These are phyloP conservation scores for Canavalia ensiformis DNA, from an alignment of 306 rosid species.

Conservation along the genomic window DNA sequence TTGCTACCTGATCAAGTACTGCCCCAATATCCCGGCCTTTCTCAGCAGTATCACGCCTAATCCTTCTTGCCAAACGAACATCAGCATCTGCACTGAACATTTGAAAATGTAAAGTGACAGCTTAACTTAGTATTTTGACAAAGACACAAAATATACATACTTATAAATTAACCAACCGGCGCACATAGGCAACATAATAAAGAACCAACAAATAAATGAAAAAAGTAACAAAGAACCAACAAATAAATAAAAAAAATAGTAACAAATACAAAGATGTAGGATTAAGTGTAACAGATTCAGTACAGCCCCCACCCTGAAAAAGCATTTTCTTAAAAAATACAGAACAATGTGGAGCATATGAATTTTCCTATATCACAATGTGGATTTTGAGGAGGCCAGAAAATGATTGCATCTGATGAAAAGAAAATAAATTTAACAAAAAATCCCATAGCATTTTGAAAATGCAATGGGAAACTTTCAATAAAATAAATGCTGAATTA, in stretches of 20 bases:
- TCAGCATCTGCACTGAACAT: slow-evolving; percentile 99
- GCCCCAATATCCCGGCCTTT: slow-evolving; percentile 87
- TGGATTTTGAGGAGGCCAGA: neutral
- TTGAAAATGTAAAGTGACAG: slow-evolving; percentile 71
- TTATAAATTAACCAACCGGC: slow-evolving; percentile 29
- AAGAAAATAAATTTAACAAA: slow-evolving; percentile 16
- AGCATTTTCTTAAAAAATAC: neutral
- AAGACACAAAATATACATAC: slow-evolving; percentile 15
- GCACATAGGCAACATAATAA: neutral
- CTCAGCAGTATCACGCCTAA: slow-evolving; percentile 92
- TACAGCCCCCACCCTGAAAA: neutral
- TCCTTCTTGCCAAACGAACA: slow-evolving; percentile 98
- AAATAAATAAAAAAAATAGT: neutral
- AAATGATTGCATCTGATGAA: neutral
- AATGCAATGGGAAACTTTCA: slow-evolving; percentile 25
- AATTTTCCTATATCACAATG: neutral
- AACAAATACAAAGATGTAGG: slow-evolving; percentile 1
- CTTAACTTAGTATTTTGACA: slow-evolving; percentile 59
- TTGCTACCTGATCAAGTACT: slow-evolving; percentile 93
- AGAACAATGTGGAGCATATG: slow-evolving; percentile 18
- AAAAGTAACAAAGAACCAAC: neutral
- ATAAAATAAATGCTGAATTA: slow-evolving; percentile 22
- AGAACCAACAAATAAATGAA: slow-evolving; percentile 13
- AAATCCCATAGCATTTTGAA: neutral
- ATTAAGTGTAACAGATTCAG: neutral